Evolutionary conservation across 148 eudicot genomes (phyloP).

Genomic region (Agrostemma githago): DNA sequence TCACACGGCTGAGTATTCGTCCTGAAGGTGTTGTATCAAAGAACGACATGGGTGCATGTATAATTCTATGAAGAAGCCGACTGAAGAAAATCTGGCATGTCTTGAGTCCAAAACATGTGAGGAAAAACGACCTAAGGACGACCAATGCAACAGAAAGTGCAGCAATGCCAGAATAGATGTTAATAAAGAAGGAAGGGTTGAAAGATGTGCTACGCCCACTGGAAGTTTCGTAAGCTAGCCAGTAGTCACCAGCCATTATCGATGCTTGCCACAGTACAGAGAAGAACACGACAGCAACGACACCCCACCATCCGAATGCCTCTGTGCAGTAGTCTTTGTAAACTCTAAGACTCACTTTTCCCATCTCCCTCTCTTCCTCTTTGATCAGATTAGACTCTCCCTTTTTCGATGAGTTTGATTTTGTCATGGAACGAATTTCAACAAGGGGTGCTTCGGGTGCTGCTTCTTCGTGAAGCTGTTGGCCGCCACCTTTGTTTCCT

Average conservation of each 20-base stretch:
- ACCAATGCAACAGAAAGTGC: slow-evolving; percentile 47
- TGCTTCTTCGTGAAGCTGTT: slow-evolving; percentile 23
- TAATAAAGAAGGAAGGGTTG: slow-evolving; percentile 59
- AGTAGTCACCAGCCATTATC: slow-evolving; percentile 73
- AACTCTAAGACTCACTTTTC: slow-evolving; percentile 61
- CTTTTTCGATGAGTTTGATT: slow-evolving; percentile 34
- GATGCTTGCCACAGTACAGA: slow-evolving; percentile 70
- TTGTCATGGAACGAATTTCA: slow-evolving; percentile 26
- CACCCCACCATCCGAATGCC: slow-evolving; percentile 95
- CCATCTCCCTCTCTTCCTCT: slow-evolving; percentile 84
- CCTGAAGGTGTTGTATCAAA: slow-evolving; percentile 98
- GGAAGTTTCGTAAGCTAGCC: slow-evolving; percentile 91
- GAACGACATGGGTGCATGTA: slow-evolving; percentile 97
- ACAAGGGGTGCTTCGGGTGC: slow-evolving; percentile 33
- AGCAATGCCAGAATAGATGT: slow-evolving; percentile 55
- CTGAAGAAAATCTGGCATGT: slow-evolving; percentile 66
- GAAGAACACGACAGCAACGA: slow-evolving; percentile 32
- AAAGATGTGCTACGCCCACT: slow-evolving; percentile 44
- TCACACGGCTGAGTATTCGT: slow-evolving; percentile 92
- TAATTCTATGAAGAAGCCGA: slow-evolving; percentile 56
- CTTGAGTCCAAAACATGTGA: slow-evolving; percentile 61
- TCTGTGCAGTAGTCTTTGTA: slow-evolving; percentile 79
- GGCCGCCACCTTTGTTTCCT: slow-evolving; percentile 14
- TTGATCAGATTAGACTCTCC: slow-evolving; percentile 72
- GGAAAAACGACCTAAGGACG: slow-evolving; percentile 36